Conservation (phyloP, 305 asterid genomes). For the Fraxinus xanthoxyloides region DNA sequence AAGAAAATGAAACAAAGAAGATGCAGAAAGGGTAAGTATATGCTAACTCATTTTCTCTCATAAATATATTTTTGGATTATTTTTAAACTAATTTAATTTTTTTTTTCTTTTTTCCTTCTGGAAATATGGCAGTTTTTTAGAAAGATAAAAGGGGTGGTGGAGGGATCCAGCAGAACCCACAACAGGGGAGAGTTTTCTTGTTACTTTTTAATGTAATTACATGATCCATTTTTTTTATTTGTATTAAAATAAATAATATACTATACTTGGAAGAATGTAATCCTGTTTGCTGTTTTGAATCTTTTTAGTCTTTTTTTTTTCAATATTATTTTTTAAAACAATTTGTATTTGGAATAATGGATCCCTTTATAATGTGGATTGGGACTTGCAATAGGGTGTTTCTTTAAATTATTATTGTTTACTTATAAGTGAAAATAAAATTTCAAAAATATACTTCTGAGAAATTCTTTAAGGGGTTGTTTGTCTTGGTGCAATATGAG, state of each 20-base stretch:
- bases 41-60: background rate
- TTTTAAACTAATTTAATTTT: background rate
- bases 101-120: background rate
- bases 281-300: slow-evolving; percentile 3
- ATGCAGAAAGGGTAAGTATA: slow-evolving; percentile 15
- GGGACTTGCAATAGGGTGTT: background rate
- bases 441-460: background rate
- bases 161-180: slow-evolving; percentile 18
- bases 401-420: background rate
- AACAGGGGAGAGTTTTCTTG: slow-evolving; percentile 16
- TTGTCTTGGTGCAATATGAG: background rate
- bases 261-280: slow-evolving; percentile 2
- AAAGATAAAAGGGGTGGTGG: slow-evolving; percentile 21
- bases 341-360: slow-evolving; percentile 3
- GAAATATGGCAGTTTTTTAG: slow-evolving; percentile 29
- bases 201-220: slow-evolving; percentile 45
- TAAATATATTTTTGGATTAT: background rate
- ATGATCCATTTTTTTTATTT: slow-evolving; percentile 36
- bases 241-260: slow-evolving; percentile 33
- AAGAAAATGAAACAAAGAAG: background rate
- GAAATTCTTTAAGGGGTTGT: background rate
- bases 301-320: background rate
- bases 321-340: background rate
- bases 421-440: background rate
- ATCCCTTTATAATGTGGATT: background rate